phyloP scores from a whole-genome alignment of 164 flowering plant species.

The Warburgia ugandensis region DNA sequence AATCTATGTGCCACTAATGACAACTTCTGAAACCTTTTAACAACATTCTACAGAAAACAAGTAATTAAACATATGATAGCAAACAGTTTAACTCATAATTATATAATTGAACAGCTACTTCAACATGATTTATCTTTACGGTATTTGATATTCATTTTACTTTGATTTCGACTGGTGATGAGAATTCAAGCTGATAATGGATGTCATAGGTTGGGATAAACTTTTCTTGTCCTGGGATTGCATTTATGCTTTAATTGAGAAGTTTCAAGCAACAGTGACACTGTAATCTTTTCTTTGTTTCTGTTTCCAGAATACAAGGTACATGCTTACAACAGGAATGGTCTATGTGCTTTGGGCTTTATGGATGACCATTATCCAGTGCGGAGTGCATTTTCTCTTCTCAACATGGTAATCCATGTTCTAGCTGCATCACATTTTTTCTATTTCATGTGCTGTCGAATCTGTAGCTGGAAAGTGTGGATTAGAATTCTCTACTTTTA shows the following conservation, averaged over 20 bases:
- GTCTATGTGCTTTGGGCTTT: conserved; percentile 83
- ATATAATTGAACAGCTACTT: no score
- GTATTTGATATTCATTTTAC: no score
- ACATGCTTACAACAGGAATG: conserved; percentile 87
- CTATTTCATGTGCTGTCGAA: not conserved
- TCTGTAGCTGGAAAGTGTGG: not conserved
- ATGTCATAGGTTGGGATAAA: no score
- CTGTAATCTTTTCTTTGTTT: conserved; percentile 1
- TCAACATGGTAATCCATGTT: conserved; percentile 57
- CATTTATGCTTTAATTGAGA: not conserved
- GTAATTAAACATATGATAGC: no score
- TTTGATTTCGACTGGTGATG: no score
- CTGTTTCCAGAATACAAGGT: conserved; percentile 72
- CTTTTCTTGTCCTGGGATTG: not conserved
- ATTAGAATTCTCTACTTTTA: not conserved
- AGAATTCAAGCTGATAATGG: no score
- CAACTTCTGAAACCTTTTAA: no score
- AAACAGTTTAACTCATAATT: no score
- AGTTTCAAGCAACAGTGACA: not conserved
- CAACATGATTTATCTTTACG: no score
- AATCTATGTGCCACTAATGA: no score
- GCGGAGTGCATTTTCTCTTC: conserved; percentile 87
- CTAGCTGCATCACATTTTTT: not conserved
- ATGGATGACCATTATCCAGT: conserved; percentile 99
- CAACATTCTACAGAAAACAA: no score